A percentile compares a stretch with the other conserved stretches of the same genome.
phyloP scores from a whole-genome alignment of 441 rosid genomes.

The Erodium trifolium region DNA sequence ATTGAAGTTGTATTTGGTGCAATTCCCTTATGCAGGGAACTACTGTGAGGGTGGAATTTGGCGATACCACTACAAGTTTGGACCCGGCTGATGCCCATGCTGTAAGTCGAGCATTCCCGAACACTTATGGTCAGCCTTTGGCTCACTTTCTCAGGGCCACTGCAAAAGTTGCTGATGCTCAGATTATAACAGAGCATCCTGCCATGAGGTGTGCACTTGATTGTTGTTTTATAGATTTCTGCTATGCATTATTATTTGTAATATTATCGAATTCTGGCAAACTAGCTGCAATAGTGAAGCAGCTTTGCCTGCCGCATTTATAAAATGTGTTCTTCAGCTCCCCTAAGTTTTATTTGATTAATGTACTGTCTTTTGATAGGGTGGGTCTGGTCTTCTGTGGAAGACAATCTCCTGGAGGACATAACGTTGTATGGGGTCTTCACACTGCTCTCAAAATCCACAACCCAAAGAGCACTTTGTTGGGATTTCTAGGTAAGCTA shows the following conservation, averaged over 20 bases:
- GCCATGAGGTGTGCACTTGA: slow-evolving; percentile 41
- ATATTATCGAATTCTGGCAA: not conserved
- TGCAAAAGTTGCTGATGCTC: slow-evolving; percentile 83
- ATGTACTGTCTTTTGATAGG: slow-evolving; percentile 33
- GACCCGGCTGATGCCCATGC: slow-evolving; percentile 67
- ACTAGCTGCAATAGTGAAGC: not conserved
- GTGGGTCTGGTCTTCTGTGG: slow-evolving; percentile 93
- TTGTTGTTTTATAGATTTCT: not conserved
- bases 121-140: slow-evolving; percentile 81
- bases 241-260: not conserved
- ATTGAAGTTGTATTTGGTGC: not conserved
- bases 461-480: slow-evolving; percentile 56
- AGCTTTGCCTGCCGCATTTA: not conserved
- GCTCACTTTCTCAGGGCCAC: slow-evolving; percentile 87
- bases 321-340: not conserved
- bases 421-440: slow-evolving; percentile 95
- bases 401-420: slow-evolving; percentile 98
- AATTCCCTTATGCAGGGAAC: slow-evolving; percentile 54
- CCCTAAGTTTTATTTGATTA: not conserved
- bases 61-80: slow-evolving; percentile 63
- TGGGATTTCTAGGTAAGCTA: slow-evolving; percentile 74
- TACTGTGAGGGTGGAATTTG: slow-evolving; percentile 89
- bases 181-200: slow-evolving; percentile 80
- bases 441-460: slow-evolving; percentile 66
- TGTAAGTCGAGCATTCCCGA: slow-evolving; percentile 66